Conservation (phyloP, 2,329 filamentous ascomycete species). For the Curvularia sp. region DNA sequence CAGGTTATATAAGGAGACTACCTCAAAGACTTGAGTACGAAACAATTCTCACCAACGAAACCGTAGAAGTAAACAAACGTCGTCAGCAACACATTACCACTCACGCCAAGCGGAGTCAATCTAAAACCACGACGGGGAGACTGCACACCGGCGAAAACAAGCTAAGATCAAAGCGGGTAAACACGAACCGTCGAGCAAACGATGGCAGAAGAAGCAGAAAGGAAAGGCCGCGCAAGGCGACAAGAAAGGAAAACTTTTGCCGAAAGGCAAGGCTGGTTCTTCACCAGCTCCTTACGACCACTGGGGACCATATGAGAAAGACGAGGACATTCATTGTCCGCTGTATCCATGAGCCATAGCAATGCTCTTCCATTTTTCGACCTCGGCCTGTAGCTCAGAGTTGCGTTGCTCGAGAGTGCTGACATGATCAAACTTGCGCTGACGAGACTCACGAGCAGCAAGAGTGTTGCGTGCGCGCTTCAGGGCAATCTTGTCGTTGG, state of each 20-base stretch:
- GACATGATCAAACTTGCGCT: slow-evolving; percentile 80
- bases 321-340: slow-evolving; percentile 45
- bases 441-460: slow-evolving; percentile 90
- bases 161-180: slow-evolving; percentile 22
- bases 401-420: slow-evolving; percentile 78
- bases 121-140: slow-evolving; percentile 45
- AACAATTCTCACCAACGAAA: slow-evolving; percentile 9
- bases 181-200: slow-evolving; percentile 17
- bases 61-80: not conserved
- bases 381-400: slow-evolving; percentile 66
- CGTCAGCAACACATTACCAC: slow-evolving; percentile 24
- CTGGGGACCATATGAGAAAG: slow-evolving; percentile 38
- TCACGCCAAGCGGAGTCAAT: slow-evolving; percentile 49
- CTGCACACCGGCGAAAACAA: slow-evolving; percentile 42
- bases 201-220: slow-evolving; percentile 13
- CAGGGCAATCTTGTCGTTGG: slow-evolving; percentile 76
- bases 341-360: slow-evolving; percentile 50
- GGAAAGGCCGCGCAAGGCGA: slow-evolving; percentile 14
- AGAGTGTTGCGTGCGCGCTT: slow-evolving; percentile 95
- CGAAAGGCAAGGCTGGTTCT: slow-evolving; percentile 37
- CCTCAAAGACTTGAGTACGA: slow-evolving; percentile 23
- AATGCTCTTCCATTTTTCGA: slow-evolving; percentile 54
- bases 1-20: slow-evolving; percentile 31
- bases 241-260: slow-evolving; percentile 37
- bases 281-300: slow-evolving; percentile 50